Percentiles rank a stretch among this genome's conserved stretches.
Evolutionary conservation across 1,284 basidiomycete species (phyloP).

Genomic region (Cryptococcus hybrid): DNA sequence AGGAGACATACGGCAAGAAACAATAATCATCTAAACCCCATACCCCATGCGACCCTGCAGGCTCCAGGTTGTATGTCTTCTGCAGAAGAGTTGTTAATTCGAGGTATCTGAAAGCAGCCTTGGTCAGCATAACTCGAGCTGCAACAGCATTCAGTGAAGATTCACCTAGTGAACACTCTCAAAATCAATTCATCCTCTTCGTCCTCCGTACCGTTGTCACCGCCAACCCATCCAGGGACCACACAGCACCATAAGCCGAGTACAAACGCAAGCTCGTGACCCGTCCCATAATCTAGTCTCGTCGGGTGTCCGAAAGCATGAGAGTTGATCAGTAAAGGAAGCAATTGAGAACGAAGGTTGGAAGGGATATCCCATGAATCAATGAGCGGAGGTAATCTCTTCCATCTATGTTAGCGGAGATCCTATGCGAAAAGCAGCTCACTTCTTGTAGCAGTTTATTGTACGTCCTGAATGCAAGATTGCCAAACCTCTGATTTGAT

Average conservation of each 20-base stretch:
- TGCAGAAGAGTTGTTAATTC: constrained; percentile 82
- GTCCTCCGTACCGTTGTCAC: constrained; percentile 21
- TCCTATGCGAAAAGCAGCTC: constrained; percentile 16
- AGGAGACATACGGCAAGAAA: constrained; percentile 89
- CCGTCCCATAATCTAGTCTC: constrained; percentile 94
- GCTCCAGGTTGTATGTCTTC: constrained; percentile 86
- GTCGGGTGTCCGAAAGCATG: constrained; percentile 83
- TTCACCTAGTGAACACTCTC: constrained; percentile 48
- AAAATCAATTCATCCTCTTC: constrained; percentile 50
- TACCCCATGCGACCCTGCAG: constrained; percentile 95
- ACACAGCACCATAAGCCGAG: constrained; percentile 61
- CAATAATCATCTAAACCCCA: constrained; percentile 97
- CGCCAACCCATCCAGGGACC: constrained; percentile 38
- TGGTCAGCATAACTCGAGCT: neutral
- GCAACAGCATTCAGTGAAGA: neutral
- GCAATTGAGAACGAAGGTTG: constrained; percentile 62
- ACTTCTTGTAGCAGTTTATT: constrained; percentile 76
- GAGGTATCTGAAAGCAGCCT: constrained; percentile 63
- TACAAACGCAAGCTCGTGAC: constrained; percentile 87
- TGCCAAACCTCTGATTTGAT: constrained; percentile 85
- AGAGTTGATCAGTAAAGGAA: constrained; percentile 54
- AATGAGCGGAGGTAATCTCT: constrained; percentile 67
- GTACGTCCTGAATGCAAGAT: constrained; percentile 88
- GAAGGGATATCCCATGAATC: constrained; percentile 51
- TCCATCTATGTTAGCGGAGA: constrained; percentile 3